Base-by-base conservation (phyloP, 2,329 filamentous ascomycete species). In the Aspergillus piperis region DNA sequence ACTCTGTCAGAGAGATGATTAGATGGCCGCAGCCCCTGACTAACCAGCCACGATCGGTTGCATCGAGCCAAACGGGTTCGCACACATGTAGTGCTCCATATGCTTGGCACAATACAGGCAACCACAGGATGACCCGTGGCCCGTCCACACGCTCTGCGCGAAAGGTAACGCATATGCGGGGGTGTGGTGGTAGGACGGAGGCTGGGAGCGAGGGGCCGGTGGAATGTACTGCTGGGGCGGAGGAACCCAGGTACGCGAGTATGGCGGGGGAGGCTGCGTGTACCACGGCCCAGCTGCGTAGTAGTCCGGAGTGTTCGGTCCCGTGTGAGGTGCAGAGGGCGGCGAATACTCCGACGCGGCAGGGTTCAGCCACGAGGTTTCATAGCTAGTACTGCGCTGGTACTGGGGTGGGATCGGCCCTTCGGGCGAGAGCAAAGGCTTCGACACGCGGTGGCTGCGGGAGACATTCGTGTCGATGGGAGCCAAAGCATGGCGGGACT, bases 391-490 rank as follows among this genome's bases (percentile, higher is more conserved):
- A 67, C 66, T 73, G 55, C 78, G 76, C 73, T 84, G 82, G 67
- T 81, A 79, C 65, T 83, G 82, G 39, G 75, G 80, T 68, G 76
- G 79, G 65, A 82, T 83, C 13, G 77, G 75, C 42, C 78, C 78
- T 67, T 81, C 76, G 39, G 77, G 79, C 51, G 80, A 81, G 70
- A 81, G 75, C 11, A 81, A 72, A 5, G 77, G 76, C 69, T 86
- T 84, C 65, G 81, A 77, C 59, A 81, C 69, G 49, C 79, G 76
- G 60, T 80, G 77, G 66, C 80, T 76, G 60, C 85, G 81, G 63
- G 85, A 78, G 59, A 89, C 77, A 64, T 84, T 87, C 55, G 88
- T 90, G 68, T 90, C 85, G 63, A 90, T 84, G 32, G 87, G 85
- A 54, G 84, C 83, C 66, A 89, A 76, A 69, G 82, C 81, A 62